These are phyloP conservation scores for Mentha longifolia DNA, from an alignment of 257 asterid genomes.

Conservation along the genomic window DNA sequence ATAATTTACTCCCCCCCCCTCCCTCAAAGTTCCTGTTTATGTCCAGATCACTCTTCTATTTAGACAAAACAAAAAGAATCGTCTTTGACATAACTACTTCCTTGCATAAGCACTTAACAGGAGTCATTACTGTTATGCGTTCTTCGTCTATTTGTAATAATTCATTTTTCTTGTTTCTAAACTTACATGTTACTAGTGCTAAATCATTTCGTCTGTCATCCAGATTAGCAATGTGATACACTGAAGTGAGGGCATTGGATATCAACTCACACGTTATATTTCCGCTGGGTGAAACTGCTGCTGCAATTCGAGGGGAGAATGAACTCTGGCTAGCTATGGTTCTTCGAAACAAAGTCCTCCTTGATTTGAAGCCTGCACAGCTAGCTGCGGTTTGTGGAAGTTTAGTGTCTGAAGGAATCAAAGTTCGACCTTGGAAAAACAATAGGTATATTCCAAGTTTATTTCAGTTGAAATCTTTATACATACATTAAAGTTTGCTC, in stretches of 20 bases:
- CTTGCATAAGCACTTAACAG: no score
- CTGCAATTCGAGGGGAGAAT: constrained; percentile 97
- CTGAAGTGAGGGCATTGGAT: constrained; percentile 95
- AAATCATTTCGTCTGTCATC: constrained; percentile 29
- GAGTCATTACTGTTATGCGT: no score
- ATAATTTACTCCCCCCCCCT: no score
- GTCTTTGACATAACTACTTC: no score
- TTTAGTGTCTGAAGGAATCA: constrained; percentile 93
- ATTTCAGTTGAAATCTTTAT: not conserved
- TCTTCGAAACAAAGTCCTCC: constrained; percentile 80
- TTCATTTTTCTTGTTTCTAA: not conserved
- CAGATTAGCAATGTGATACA: constrained; percentile 97
- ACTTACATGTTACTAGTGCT: constrained; percentile 16
- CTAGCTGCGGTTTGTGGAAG: constrained; percentile 96
- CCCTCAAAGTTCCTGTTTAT: no score
- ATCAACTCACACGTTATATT: constrained; percentile 76
- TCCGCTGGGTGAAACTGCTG: constrained; percentile 99
- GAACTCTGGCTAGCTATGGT: constrained; percentile 98
- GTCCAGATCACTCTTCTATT: no score
- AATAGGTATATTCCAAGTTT: constrained; percentile 52
- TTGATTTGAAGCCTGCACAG: constrained; percentile 89
- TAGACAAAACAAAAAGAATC: no score
- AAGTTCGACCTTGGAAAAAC: constrained; percentile 88
- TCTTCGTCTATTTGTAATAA: no score
- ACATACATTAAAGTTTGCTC: no score